A percentile compares a stretch with the other conserved stretches of the same genome.
Evolutionary conservation across 2,329 filamentous ascomycete species (phyloP).

Genomic region (Aspergillus unguis): DNA sequence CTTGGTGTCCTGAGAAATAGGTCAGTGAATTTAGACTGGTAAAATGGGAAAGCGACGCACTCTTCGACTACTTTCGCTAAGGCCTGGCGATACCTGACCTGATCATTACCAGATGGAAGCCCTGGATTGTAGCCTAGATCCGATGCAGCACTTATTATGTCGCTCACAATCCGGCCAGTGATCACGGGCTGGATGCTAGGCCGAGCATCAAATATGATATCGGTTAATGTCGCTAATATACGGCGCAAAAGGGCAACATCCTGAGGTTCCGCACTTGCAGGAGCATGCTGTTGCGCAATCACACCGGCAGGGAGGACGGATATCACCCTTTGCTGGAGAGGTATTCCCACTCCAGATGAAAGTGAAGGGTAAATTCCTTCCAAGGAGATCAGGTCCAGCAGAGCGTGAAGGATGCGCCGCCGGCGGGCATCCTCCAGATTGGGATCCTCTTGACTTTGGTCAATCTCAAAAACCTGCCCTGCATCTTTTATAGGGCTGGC

Average conservation of each 20-base stretch:
- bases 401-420: conserved; percentile 38
- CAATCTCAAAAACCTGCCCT: conserved; percentile 1
- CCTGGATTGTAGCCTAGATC: conserved; percentile 40
- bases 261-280: conserved; percentile 20
- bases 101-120: conserved; percentile 15
- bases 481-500: conserved; percentile 20
- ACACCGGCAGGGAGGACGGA: conserved; percentile 43
- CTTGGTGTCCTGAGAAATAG: conserved; percentile 33
- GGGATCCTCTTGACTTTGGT: conserved; percentile 23
- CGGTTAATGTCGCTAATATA: conserved; percentile 28
- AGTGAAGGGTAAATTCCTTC: conserved; percentile 46
- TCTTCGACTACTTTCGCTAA: conserved; percentile 33
- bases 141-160: conserved; percentile 38
- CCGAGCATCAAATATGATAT: conserved; percentile 31
- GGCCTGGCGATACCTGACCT: conserved; percentile 18
- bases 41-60: conserved; percentile 22
- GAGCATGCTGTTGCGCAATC: conserved; percentile 34
- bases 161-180: conserved; percentile 39
- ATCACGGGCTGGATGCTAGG: conserved; percentile 40
- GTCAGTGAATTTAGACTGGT: conserved; percentile 14
- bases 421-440: conserved; percentile 42
- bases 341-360: conserved; percentile 43
- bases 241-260: conserved; percentile 30
- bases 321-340: conserved; percentile 43
- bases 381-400: conserved; percentile 43